phyloP scores from a whole-genome alignment of 306 rosid species.

The Delonix regia region DNA sequence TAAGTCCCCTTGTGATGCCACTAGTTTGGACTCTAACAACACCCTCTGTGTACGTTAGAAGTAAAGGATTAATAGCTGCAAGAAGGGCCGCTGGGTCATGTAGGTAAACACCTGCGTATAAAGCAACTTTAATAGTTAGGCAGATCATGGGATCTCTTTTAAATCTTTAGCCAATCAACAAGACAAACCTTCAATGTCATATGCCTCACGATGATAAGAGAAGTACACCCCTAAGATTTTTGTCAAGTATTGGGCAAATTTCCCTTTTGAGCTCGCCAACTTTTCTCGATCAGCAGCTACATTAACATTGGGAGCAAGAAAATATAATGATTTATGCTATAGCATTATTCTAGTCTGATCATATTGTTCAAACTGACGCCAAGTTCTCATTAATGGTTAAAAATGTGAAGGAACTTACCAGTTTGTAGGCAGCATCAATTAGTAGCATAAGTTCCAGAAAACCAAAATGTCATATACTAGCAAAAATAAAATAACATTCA shows the following conservation, averaged over 20 bases:
- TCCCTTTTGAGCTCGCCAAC: slow-evolving; percentile 75
- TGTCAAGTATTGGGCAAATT: slow-evolving; percentile 74
- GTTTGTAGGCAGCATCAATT: not conserved
- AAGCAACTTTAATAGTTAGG: slow-evolving; percentile 32
- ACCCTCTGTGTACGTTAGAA: slow-evolving; percentile 77
- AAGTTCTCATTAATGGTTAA: slow-evolving; percentile 13
- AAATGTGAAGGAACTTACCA: not conserved
- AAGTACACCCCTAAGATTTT: slow-evolving; percentile 77
- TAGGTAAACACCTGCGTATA: slow-evolving; percentile 79
- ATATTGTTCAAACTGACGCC: slow-evolving; percentile 8
- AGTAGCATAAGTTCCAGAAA: not conserved
- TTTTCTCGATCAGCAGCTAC: slow-evolving; percentile 71
- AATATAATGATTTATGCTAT: slow-evolving; percentile 24
- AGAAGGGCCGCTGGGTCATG: slow-evolving; percentile 86
- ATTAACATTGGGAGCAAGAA: slow-evolving; percentile 22
- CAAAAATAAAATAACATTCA: not conserved
- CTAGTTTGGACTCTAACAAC: slow-evolving; percentile 86
- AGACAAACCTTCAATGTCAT: slow-evolving; percentile 62
- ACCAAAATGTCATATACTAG: not conserved
- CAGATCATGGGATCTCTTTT: slow-evolving; percentile 14
- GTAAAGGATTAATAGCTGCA: slow-evolving; percentile 81
- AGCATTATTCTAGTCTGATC: slow-evolving; percentile 14
- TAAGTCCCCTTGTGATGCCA: slow-evolving; percentile 91
- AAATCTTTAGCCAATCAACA: slow-evolving; percentile 13
- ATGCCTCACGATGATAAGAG: slow-evolving; percentile 75